Conservation (phyloP, 164 flowering plant genomes). For the Stephania japonica region DNA sequence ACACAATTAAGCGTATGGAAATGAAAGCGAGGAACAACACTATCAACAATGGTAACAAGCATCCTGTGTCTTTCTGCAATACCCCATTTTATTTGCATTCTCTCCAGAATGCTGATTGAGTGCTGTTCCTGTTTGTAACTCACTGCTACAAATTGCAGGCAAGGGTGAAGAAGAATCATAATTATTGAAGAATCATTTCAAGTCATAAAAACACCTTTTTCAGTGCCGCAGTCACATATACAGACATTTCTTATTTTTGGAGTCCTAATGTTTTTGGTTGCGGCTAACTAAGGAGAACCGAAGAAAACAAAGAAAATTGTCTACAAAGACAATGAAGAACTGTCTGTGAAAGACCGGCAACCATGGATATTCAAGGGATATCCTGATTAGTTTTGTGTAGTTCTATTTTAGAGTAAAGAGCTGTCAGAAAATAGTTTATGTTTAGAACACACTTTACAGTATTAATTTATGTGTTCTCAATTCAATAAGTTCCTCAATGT, state of each 20-base stretch:
- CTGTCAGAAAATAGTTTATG: background rate
- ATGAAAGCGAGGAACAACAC: conserved; percentile 28
- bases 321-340: background rate
- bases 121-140: background rate
- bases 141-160: conserved; percentile 6
- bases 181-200: background rate
- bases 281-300: background rate
- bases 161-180: conserved; percentile 16
- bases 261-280: background rate
- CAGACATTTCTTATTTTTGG: background rate
- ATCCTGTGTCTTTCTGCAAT: background rate
- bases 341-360: background rate
- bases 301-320: background rate
- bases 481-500: background rate
- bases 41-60: conserved; percentile 15
- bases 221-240: background rate
- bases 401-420: background rate
- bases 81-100: background rate
- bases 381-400: background rate
- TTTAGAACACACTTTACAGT: background rate
- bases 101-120: background rate
- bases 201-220: background rate
- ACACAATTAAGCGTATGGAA: conserved; percentile 27
- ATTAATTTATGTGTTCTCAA: background rate
- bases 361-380: background rate